phyloP scores from a whole-genome alignment of 1,139 yeast species.

The Yarrowia galli region DNA sequence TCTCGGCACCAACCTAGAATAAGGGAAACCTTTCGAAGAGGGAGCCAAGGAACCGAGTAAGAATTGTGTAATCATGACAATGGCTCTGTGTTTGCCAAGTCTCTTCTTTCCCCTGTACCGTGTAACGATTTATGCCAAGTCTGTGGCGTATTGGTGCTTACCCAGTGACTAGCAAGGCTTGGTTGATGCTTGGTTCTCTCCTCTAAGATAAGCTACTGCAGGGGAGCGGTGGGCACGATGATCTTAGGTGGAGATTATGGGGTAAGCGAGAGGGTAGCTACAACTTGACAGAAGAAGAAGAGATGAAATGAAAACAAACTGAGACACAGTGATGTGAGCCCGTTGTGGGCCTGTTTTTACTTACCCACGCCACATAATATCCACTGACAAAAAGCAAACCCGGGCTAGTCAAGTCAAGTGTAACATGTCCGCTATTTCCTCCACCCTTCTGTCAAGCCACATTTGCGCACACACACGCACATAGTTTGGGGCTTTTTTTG shows the following conservation, averaged over 20 bases:
- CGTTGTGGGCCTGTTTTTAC: not conserved
- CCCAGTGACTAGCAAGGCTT: not conserved
- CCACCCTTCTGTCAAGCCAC: constrained; percentile 21
- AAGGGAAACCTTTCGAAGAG: not conserved
- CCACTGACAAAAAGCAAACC: not conserved
- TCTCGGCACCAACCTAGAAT: constrained; percentile 21
- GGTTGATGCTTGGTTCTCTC: not conserved
- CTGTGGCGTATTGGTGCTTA: constrained; percentile 5
- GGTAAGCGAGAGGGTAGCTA: not conserved
- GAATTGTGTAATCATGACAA: not conserved
- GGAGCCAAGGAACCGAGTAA: not conserved
- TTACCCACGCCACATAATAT: not conserved
- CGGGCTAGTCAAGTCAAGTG: constrained; percentile 17
- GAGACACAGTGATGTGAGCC: not conserved
- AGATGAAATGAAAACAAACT: not conserved
- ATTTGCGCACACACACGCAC: not conserved
- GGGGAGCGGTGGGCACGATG: constrained; percentile 16
- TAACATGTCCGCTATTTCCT: constrained; percentile 27
- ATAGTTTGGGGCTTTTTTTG: not conserved
- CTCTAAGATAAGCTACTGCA: constrained; percentile 27
- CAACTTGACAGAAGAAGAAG: not conserved
- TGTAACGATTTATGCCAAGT: not conserved
- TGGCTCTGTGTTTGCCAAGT: not conserved
- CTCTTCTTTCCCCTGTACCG: too few relatives aligned
- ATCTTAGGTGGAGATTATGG: constrained; percentile 15